A percentile compares a stretch with the other conserved stretches of the same genome.
Conservation (phyloP, 2,329 filamentous ascomycete species). For the Hypoxylon sp. region DNA sequence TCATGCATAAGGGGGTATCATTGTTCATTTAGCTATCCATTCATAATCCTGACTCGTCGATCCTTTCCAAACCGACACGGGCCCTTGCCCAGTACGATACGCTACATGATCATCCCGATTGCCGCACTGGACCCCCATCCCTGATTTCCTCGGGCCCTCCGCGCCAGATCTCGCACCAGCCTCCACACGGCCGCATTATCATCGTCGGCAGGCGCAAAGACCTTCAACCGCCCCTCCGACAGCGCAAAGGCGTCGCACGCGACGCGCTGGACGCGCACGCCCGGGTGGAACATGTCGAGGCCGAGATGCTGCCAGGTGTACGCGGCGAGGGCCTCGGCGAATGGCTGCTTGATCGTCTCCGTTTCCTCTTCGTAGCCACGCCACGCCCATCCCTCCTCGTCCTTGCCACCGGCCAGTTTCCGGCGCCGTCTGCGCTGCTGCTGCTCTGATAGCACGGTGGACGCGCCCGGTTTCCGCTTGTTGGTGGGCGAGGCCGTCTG, state of each 20-base stretch:
- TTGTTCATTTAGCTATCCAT: constrained; percentile 1
- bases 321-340: constrained; percentile 61
- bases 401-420: constrained; percentile 60
- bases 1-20: no score
- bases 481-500: constrained; percentile 42
- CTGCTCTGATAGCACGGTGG: constrained; percentile 28
- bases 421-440: constrained; percentile 54
- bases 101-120: constrained; percentile 10
- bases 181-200: constrained; percentile 27
- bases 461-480: constrained; percentile 43
- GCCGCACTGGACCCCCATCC: constrained; percentile 18
- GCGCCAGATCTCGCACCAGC: constrained; percentile 33
- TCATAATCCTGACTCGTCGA: neutral
- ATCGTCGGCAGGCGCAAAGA: constrained; percentile 49
- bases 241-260: constrained; percentile 68
- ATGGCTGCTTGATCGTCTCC: constrained; percentile 53
- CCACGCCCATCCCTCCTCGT: constrained; percentile 68
- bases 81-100: no score
- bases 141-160: constrained; percentile 24
- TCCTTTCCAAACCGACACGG: neutral
- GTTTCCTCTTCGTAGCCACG: constrained; percentile 36
- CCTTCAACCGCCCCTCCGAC: constrained; percentile 64
- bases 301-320: constrained; percentile 67
- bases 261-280: constrained; percentile 64
- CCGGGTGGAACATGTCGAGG: constrained; percentile 66